A percentile compares a stretch with the other conserved stretches of the same genome.
Conservation (phyloP, 352 stramenopile genomes). For the Peronospora belbahrii region DNA sequence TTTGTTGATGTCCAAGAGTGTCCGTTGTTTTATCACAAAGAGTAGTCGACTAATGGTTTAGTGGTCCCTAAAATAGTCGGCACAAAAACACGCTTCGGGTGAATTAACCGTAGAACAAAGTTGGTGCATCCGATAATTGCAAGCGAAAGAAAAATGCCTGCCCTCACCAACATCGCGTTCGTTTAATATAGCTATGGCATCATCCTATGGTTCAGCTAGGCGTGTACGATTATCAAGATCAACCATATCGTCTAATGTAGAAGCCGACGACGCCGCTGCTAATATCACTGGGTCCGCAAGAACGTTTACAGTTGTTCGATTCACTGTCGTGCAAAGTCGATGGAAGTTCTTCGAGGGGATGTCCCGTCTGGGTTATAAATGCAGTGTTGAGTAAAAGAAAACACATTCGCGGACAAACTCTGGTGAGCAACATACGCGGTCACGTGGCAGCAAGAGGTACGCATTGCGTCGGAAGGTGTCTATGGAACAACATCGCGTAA, state of each 20-base stretch:
- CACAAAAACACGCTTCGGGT: conserved; percentile 71
- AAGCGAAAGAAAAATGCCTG: conserved; percentile 62
- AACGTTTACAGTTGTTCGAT: conserved; percentile 46
- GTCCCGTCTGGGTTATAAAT: conserved; percentile 59
- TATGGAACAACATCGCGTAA: conserved; percentile 76
- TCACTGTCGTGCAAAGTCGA: conserved; percentile 38
- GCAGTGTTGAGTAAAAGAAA: conserved; percentile 64
- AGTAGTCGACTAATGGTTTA: conserved; percentile 73
- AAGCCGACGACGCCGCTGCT: conserved; percentile 32
- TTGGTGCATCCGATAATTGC: conserved; percentile 62
- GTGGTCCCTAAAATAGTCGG: conserved; percentile 71
- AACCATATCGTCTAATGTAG: conserved; percentile 21
- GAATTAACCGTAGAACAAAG: conserved; percentile 52
- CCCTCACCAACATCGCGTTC: conserved; percentile 54
- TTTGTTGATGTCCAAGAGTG: conserved; percentile 35
- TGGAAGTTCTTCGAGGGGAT: conserved; percentile 58
- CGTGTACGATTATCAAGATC: conserved; percentile 16
- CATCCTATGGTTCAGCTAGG: conserved; percentile 46
- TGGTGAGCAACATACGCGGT: conserved; percentile 53
- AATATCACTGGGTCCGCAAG: conserved; percentile 51
- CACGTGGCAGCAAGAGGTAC: conserved; percentile 35
- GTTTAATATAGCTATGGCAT: conserved; percentile 52
- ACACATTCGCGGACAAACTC: conserved; percentile 64
- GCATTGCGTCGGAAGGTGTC: conserved; percentile 52
- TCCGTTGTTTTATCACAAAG: conserved; percentile 56